phyloP scores from a whole-genome alignment of 1,139 yeast species.

The Lipomyces yarrowii region DNA sequence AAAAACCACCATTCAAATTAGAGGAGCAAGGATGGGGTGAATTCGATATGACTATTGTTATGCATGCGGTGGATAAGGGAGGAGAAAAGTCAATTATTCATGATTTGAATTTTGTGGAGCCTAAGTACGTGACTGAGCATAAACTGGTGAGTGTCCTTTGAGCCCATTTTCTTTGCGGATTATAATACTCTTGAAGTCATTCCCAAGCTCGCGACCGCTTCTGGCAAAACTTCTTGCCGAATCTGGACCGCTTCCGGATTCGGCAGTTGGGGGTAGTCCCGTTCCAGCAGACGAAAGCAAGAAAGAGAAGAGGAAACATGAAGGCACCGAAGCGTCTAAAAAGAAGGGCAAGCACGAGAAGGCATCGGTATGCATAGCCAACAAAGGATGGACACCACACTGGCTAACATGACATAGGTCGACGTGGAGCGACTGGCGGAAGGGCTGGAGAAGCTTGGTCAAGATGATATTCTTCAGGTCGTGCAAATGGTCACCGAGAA shows the following conservation, averaged over 20 bases:
- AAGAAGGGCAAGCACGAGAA: constrained; percentile 56
- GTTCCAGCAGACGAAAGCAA: constrained; percentile 36
- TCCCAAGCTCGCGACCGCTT: constrained; percentile 48
- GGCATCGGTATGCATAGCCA: constrained; percentile 4
- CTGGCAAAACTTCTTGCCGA: constrained; percentile 74
- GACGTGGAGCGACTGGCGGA: constrained; percentile 91
- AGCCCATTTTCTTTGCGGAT: neutral
- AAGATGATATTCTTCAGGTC: constrained; percentile 90
- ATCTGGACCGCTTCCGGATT: constrained; percentile 73
- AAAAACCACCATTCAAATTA: constrained; percentile 83
- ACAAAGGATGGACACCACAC: constrained; percentile 50
- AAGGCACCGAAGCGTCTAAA: constrained; percentile 41
- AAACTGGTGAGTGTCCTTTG: constrained; percentile 16
- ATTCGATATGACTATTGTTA: constrained; percentile 80
- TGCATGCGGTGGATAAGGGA: constrained; percentile 78
- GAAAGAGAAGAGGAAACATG: constrained; percentile 47
- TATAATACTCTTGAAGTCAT: constrained; percentile 13
- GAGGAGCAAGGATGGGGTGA: constrained; percentile 99
- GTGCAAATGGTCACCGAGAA: constrained; percentile 98
- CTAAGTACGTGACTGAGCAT: constrained; percentile 76
- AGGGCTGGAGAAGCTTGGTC: constrained; percentile 82
- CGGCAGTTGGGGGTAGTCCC: constrained; percentile 32
- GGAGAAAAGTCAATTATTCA: constrained; percentile 87
- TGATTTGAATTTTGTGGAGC: constrained; percentile 83
- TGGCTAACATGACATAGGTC: constrained; percentile 43